Base-by-base conservation (phyloP, 495 filamentous ascomycete genomes). In the Xylaria telfairii region DNA sequence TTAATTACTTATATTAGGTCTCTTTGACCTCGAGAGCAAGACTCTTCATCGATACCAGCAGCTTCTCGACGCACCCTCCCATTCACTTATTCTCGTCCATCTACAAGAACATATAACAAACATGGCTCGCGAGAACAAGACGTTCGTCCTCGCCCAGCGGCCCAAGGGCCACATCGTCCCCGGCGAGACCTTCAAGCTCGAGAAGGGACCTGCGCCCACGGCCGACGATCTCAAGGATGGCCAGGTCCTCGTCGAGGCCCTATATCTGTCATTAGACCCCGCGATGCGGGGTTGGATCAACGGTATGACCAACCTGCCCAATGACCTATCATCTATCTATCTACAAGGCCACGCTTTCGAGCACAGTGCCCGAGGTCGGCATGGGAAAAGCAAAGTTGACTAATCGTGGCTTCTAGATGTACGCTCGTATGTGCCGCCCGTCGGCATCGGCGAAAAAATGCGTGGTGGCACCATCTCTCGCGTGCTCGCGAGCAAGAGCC, bases 211-310 rank as follows among this genome's bases (percentile, higher is more conserved):
- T 21, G 83, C 88, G 46, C 81, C 86, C 4, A 75, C 83, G 12
- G 74, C 77, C 54, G 70, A 73, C n/a, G 80, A 85, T 47, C 83
- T 89, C n/a, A 76, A 84, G 37, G 80, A 88, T 75, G 86, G 89
- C 73, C 83, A 92, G 69, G 74, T 92, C 64, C 86, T 93, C 34
- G 81, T 93, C 30, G 88, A 92, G 72, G 81, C 81, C 1, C 83
- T 91, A 59, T 93, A 92, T 79, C 81, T 93, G 72, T 92, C 90
- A n/a, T 88, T 92, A 72, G 92, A 95, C 80, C 92, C 92, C 0
- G 91, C 92, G n/a, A 93, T 94, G 89, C 86, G 92, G 69, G 88
- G 89, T 71, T 94, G 92, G 92, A 84, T 96, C 0, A 75, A 81
- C 39, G 83, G 81, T 84, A 39, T 49, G 73, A 49, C 9, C 17